Evolutionary conservation across 163 green algal genomes (phyloP), one percentile per base, ranked within the genome.

Genomic region (Chlorella variabilis): DNA sequence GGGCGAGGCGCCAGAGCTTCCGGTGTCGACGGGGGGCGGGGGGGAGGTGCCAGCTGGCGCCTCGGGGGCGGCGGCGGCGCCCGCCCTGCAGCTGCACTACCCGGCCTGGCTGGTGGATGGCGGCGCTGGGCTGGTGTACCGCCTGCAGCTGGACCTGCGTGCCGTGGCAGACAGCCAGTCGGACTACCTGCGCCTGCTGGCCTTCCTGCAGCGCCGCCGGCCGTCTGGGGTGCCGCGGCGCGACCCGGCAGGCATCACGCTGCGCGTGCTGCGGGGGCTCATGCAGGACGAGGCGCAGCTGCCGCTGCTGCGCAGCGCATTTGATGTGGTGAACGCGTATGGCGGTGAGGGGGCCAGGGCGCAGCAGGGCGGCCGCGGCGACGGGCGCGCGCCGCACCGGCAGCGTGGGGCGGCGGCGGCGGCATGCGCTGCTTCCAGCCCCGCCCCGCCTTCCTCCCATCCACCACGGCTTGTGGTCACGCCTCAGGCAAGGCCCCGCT

Each of bases 161-260:
- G 74, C 74, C 20, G 45, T 86, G 18, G 68, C 63, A 9, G 61
- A 81, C 33, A 73, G 56, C 59, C 34, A 38, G 62, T 77, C 58
- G 8, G 82, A 81, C 65, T 62, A 45, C 68, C 31, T 54, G 25
- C 29, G 38, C 27, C 58, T 82, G 68, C 65, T 86, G n/a, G 48
- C 82, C 51, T 86, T 82, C 41, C 54, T 86, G 45, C 82, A 83
- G 69, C 71, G 82, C 18, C 74, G 82, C 15, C n/a, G 41, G 9
- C 31, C 41, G 27, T 34, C 58, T 1, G 27, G 25, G 4, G 81
- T 38, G 38, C 29, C 66, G 17, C 33, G 13, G 17, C 56, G 59
- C 25, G 81, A 86, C n/a, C 49, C 81, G 0, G 58, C 58, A 15
- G 41, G n/a, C 67, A 75, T 86, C 67, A 82, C 67, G 31, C 67